Conservation (phyloP, 1,284 basidiomycete genomes). For the Singerocomus inundabilis region DNA sequence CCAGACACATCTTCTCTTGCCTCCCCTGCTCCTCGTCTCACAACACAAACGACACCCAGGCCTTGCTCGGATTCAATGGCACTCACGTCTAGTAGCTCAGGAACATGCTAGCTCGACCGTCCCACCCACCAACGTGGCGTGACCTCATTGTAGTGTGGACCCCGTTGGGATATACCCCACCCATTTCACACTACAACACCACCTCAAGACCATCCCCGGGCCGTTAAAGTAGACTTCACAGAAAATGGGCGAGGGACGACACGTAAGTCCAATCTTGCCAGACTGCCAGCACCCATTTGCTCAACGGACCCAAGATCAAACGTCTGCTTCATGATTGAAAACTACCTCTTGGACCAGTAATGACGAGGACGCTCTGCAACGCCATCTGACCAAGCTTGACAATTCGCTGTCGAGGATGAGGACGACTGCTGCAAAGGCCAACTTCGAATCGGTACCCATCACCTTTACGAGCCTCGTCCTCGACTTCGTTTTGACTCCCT, state of each 20-base stretch:
- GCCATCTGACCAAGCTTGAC: conserved; percentile 53
- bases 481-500: conserved; percentile 4
- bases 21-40: too few species aligned
- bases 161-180: conserved; percentile 61
- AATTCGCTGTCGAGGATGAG: conserved; percentile 72
- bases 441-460: conserved; percentile 37
- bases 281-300: background rate
- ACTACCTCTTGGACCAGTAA: conserved; percentile 78
- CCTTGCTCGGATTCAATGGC: too few species aligned
- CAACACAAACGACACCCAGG: too few species aligned
- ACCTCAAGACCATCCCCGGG: background rate
- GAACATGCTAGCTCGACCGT: conserved; percentile 40
- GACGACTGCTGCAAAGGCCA: conserved; percentile 59
- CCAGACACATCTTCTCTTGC: too few species aligned
- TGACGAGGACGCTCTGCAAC: conserved; percentile 42
- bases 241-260: conserved; percentile 83
- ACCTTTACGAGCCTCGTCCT: background rate
- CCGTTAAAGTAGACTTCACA: conserved; percentile 73
- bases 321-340: conserved; percentile 65
- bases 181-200: conserved; percentile 15
- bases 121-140: conserved; percentile 72
- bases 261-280: conserved; percentile 56
- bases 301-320: conserved; percentile 53
- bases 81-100: conserved; percentile 63
- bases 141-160: conserved; percentile 72